Conservation (phyloP, 306 rosid species). For the Pyrus pyrifolia region DNA sequence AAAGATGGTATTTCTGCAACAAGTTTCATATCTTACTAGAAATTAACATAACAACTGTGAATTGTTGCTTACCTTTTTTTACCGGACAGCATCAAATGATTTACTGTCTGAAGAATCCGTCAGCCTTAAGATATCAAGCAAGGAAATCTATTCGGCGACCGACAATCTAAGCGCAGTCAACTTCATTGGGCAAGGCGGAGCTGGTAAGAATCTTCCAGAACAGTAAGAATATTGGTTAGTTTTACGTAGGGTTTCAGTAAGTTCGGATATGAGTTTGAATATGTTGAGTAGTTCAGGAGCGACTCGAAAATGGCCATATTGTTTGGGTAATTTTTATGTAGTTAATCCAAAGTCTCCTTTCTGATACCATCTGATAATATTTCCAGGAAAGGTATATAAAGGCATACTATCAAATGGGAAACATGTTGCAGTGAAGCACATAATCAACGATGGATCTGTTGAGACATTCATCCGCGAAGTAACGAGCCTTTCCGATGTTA, state of each 20-base stretch:
- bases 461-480: conserved; percentile 62
- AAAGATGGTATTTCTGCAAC: conserved; percentile 14
- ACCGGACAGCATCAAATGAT: conserved; percentile 19
- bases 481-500: conserved; percentile 51
- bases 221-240: too few relatives aligned
- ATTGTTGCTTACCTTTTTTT: background rate
- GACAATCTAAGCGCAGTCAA: conserved; percentile 36
- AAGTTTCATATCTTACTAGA: background rate
- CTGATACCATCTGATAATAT: background rate
- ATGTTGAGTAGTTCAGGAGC: too few relatives aligned
- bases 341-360: background rate
- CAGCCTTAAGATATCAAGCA: conserved; percentile 28
- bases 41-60: background rate
- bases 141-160: conserved; percentile 43
- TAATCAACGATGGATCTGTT: conserved; percentile 37
- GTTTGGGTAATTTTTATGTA: too few relatives aligned
- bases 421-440: conserved; percentile 59
- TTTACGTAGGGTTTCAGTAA: too few relatives aligned
- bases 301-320: too few relatives aligned
- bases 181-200: conserved; percentile 59
- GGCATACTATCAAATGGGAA: conserved; percentile 46
- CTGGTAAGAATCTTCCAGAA: conserved; percentile 30
- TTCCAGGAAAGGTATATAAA: conserved; percentile 51
- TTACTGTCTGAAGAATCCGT: conserved; percentile 23
- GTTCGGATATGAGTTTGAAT: too few relatives aligned